Evolutionary conservation across 257 asterid species (phyloP).

Genomic region (Henckelia pumila): DNA sequence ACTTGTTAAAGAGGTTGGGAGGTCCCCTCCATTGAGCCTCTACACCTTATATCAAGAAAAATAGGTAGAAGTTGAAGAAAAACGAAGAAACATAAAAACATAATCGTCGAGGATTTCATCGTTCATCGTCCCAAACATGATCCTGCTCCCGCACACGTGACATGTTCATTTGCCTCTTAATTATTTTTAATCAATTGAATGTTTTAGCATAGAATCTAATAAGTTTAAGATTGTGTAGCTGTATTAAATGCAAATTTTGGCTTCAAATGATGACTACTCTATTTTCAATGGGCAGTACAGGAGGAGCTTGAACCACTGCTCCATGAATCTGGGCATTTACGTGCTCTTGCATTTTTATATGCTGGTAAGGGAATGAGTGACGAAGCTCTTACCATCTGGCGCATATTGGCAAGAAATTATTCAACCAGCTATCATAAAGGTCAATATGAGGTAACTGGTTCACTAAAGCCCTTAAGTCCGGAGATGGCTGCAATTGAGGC

Average conservation of each 20-base stretch:
- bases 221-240: slow-evolving; percentile 9
- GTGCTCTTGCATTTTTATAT: slow-evolving; percentile 87
- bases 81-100: no score
- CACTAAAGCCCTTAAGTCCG: slow-evolving; percentile 40
- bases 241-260: slow-evolving; percentile 15
- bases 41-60: no score
- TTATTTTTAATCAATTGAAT: no score
- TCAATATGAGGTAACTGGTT: slow-evolving; percentile 42
- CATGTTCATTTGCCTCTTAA: no score
- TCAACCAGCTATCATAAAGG: slow-evolving; percentile 44
- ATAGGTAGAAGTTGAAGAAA: no score
- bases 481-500: slow-evolving; percentile 81
- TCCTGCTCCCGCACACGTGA: no score
- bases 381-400: slow-evolving; percentile 90
- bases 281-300: slow-evolving; percentile 89
- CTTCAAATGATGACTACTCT: slow-evolving; percentile 41
- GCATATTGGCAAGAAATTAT: slow-evolving; percentile 70
- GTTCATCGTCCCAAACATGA: no score
- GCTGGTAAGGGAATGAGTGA: slow-evolving; percentile 91
- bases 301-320: slow-evolving; percentile 94
- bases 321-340: slow-evolving; percentile 87
- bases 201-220: background rate
- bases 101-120: no score
- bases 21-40: no score
- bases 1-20: no score